These are phyloP conservation scores for Trifolium pratense DNA, from an alignment of 306 rosid genomes.

Conservation along the genomic window DNA sequence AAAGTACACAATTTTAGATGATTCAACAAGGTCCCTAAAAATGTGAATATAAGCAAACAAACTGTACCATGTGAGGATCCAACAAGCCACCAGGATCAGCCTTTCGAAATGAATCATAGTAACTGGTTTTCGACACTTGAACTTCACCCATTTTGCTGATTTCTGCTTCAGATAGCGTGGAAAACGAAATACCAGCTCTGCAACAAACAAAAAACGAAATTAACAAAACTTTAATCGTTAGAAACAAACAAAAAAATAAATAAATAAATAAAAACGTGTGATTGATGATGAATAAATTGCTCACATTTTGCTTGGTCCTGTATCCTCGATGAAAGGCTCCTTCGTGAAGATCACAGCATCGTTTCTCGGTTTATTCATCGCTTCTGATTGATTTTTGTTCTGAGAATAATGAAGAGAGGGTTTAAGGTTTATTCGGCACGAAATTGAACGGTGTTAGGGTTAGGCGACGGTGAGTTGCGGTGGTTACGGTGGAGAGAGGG, in stretches of 20 bases:
- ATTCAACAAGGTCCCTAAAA: too few relatives aligned
- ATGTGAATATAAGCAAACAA: not conserved
- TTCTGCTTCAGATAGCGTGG: conserved; percentile 66
- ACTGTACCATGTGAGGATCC: conserved; percentile 81
- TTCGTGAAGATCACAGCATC: conserved; percentile 68
- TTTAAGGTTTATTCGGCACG: not conserved
- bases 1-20: too few relatives aligned
- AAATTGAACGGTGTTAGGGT: too few relatives aligned
- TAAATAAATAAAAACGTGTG: not conserved
- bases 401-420: not conserved
- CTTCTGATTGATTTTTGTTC: not conserved
- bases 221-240: not conserved
- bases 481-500: too few relatives aligned
- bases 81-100: conserved; percentile 68
- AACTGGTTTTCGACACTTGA: conserved; percentile 64
- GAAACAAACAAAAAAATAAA: not conserved
- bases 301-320: conserved; percentile 71
- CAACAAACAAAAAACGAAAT: conserved; percentile 35
- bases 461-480: too few relatives aligned
- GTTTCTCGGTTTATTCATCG: conserved; percentile 50
- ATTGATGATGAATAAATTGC: conserved; percentile 2
- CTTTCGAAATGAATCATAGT: conserved; percentile 54
- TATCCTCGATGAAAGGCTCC: conserved; percentile 76
- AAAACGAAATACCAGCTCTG: conserved; percentile 72
- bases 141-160: conserved; percentile 68